Conservation (phyloP, 179 eudicot genomes). For the Carnegiea gigantea region DNA sequence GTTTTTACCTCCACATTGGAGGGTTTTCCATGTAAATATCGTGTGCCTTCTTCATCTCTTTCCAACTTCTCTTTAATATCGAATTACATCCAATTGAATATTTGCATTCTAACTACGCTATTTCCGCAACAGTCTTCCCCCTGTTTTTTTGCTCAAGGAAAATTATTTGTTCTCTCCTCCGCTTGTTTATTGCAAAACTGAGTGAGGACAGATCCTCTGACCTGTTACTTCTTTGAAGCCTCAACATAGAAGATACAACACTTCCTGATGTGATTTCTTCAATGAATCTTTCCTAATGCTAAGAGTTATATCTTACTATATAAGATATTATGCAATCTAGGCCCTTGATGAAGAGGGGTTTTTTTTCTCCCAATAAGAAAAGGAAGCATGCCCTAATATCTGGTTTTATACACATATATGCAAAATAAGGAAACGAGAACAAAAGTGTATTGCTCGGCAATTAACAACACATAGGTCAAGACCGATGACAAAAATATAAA, state of each 20-base stretch:
- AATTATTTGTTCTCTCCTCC: not conserved
- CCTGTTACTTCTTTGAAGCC: not conserved
- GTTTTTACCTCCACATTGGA: too few species aligned
- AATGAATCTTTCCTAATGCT: not conserved
- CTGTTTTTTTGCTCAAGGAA: not conserved
- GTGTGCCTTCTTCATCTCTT: too few species aligned
- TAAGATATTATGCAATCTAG: not conserved
- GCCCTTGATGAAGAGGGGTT: not conserved
- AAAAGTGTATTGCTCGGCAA: constrained; percentile 10
- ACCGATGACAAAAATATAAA: constrained; percentile 6
- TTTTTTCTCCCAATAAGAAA: not conserved
- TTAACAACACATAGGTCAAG: constrained; percentile 19
- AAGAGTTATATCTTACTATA: too few species aligned
- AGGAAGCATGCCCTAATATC: constrained; percentile 14
- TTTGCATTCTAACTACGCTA: too few species aligned
- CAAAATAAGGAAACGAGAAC: not conserved
- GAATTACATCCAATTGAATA: too few species aligned
- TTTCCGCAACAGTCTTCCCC: too few species aligned
- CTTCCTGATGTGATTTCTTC: not conserved
- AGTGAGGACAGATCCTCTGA: too few species aligned
- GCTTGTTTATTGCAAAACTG: not conserved
- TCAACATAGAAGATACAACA: not conserved
- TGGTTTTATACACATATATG: constrained; percentile 22
- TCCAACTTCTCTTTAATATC: too few species aligned
- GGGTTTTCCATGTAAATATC: too few species aligned